A percentile compares a stretch with the other conserved stretches of the same genome.
phyloP scores from a whole-genome alignment of 176 grass and related monocot genomes.

The Aegilops longissima region DNA sequence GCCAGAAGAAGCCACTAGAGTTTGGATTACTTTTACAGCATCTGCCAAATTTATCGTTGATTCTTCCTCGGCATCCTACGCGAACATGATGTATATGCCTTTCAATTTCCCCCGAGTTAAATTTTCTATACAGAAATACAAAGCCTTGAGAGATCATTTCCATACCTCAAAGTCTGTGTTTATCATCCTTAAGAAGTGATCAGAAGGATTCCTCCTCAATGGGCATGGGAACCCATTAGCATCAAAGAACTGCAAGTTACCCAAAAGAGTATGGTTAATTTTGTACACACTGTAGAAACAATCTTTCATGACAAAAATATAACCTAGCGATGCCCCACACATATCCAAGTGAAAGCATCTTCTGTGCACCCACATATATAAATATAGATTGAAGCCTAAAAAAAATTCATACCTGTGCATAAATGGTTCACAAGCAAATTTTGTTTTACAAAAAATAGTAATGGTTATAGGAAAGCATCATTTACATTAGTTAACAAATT shows the following conservation, averaged over 20 bases:
- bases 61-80: conserved; percentile 20
- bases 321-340: no score
- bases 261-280: background rate
- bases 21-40: conserved; percentile 14
- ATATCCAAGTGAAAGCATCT: background rate
- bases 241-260: conserved; percentile 58
- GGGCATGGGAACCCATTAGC: conserved; percentile 60
- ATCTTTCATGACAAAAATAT: background rate
- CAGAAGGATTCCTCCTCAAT: conserved; percentile 54
- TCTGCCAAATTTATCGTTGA: background rate
- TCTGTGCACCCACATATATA: background rate
- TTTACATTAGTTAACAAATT: background rate
- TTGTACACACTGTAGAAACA: background rate
- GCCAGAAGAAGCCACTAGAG: background rate
- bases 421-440: background rate
- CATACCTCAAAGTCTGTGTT: conserved; percentile 69
- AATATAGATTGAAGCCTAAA: background rate
- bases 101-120: background rate
- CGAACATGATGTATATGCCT: background rate
- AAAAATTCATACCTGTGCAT: no score
- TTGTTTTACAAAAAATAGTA: background rate
- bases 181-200: conserved; percentile 61
- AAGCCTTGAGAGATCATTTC: background rate
- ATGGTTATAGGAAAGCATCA: background rate
- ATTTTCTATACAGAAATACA: background rate